Conservation (phyloP, 2,329 filamentous ascomycete genomes). For the Penicillium sp. region DNA sequence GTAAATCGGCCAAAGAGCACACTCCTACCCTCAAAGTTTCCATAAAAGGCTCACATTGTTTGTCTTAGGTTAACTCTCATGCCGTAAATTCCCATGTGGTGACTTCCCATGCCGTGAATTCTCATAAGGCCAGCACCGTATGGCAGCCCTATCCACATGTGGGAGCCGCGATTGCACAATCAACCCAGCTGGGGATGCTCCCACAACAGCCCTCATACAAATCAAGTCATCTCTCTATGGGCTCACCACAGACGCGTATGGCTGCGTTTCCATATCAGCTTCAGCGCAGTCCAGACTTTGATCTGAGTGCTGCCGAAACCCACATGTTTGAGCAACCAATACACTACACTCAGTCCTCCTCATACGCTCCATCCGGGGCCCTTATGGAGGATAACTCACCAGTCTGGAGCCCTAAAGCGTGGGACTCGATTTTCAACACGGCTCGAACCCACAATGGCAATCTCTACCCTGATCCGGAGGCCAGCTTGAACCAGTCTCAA, state of each 20-base stretch:
- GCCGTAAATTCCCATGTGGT: not conserved
- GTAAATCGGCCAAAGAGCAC: not conserved
- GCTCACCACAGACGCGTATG: slow-evolving; percentile 18
- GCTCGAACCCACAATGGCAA: slow-evolving; percentile 22
- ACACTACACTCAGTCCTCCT: slow-evolving; percentile 35
- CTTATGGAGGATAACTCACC: slow-evolving; percentile 29
- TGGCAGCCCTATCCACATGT: slow-evolving; percentile 30
- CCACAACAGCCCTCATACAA: slow-evolving; percentile 15
- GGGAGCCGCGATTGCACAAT: slow-evolving; percentile 16
- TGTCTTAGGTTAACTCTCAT: not conserved
- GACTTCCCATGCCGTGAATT: slow-evolving; percentile 32
- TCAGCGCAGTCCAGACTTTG: slow-evolving; percentile 27
- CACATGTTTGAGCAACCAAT: slow-evolving; percentile 29
- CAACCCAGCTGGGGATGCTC: slow-evolving; percentile 23
- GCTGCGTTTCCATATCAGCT: slow-evolving; percentile 9
- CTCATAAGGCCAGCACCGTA: slow-evolving; percentile 25
- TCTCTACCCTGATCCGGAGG: slow-evolving; percentile 32
- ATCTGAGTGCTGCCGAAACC: slow-evolving; percentile 21
- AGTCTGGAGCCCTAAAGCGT: slow-evolving; percentile 31
- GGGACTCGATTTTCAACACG: slow-evolving; percentile 25
- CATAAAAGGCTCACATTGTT: not conserved
- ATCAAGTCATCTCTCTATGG: slow-evolving; percentile 13
- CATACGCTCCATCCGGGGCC: slow-evolving; percentile 33
- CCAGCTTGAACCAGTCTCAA: slow-evolving; percentile 23
- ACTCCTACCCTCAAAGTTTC: too few species aligned